These are phyloP conservation scores for Sclerotinia glacialis DNA, from an alignment of 2,329 filamentous ascomycete species.

Conservation along the genomic window DNA sequence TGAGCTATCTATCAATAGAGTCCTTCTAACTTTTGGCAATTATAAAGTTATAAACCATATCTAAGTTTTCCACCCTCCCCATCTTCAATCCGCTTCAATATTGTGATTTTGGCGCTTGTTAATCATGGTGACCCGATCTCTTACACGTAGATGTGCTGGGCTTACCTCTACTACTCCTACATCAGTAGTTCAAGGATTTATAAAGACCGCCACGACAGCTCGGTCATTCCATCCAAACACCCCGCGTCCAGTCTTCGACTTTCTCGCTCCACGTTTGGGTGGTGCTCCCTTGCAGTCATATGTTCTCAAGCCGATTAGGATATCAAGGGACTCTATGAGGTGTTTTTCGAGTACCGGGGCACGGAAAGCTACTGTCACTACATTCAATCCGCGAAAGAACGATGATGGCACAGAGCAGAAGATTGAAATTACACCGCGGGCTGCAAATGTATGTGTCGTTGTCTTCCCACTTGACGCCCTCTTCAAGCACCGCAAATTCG, in stretches of 20 bases:
- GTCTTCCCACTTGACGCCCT: background rate
- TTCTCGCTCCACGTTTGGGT: constrained; percentile 32
- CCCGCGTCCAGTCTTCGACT: constrained; percentile 35
- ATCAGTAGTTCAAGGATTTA: constrained; percentile 34
- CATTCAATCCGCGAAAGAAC: constrained; percentile 72
- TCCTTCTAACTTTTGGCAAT: constrained; percentile 6
- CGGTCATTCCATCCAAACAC: constrained; percentile 34
- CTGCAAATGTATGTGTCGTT: constrained; percentile 61
- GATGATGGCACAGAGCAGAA: constrained; percentile 82
- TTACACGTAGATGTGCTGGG: constrained; percentile 32
- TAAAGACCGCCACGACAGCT: constrained; percentile 30
- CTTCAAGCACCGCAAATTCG: background rate
- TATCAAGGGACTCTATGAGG: background rate
- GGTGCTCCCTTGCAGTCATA: constrained; percentile 6
- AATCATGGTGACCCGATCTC: constrained; percentile 33
- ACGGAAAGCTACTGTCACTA: constrained; percentile 32
- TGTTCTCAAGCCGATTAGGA: background rate
- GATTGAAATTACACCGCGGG: constrained; percentile 79
- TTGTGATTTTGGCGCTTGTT: background rate
- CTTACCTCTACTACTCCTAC: constrained; percentile 25
- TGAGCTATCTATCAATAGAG: background rate
- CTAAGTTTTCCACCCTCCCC: background rate
- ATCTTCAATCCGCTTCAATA: background rate
- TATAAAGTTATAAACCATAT: background rate
- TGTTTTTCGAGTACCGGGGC: constrained; percentile 29